Evolutionary conservation across 176 grass and related monocot species (phyloP), one percentile per base, ranked within the genome.

Genomic region (Olyra latifolia): DNA sequence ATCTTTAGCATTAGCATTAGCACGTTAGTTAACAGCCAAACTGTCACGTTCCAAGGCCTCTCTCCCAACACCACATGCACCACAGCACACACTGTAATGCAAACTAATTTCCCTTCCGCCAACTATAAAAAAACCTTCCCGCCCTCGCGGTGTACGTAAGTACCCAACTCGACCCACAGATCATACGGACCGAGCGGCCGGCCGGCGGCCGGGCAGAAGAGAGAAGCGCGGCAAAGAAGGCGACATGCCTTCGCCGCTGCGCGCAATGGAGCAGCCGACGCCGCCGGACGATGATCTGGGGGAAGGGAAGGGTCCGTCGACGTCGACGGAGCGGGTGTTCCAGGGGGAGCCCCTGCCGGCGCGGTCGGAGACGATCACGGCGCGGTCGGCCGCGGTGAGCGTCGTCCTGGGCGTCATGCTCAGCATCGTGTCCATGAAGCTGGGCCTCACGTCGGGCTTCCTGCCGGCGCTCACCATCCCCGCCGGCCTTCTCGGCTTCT

Each of bases 341-440:
- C 81, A 93, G 72, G 84, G 76, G 20, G 75, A 75, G 80, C 69
- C 78, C 42, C 29, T 90, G 64, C 88, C 88, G 44, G 10, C 87
- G 48, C 76, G 45, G 61, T 65, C 53, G 41, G 80, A 85, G 66
- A 89, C 86, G 91, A 78, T 87, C 66, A 93, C 91, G 11, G 22
- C 40, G 74, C 81, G 91, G 48, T 86, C 91, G 5, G 30, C 85
- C 80, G 85, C 56, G 25, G 88, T 88, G 50, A 79, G 88, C 85
- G 4, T 75, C 35, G 63, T 75, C 17, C 74, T 93, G 6, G 84
- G 88, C 29, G 52, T 53, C 49, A 56, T 46, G 65, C 68, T 93
- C 23, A 90, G 81, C 88, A 20, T 88, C 27, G 76, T 93, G 59
- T 55, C 80, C 46, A 90, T 93, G 84, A 85, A 82, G 85, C 84